phyloP scores from a whole-genome alignment of 2,329 filamentous ascomycete genomes.

The Monilinia polystroma region DNA sequence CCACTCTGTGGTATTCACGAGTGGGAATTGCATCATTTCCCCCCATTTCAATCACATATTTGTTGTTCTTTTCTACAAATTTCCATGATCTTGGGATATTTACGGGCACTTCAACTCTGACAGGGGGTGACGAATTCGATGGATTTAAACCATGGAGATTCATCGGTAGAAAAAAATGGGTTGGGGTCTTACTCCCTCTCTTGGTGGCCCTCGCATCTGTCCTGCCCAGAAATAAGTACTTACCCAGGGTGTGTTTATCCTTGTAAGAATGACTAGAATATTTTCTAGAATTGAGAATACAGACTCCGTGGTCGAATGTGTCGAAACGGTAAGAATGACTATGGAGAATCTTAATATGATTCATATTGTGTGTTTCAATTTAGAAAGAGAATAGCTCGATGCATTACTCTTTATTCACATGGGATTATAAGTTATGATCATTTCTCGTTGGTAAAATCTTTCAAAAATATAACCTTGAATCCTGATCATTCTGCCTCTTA shows the following conservation, averaged over 20 bases:
- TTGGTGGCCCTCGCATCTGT: conserved; percentile 40
- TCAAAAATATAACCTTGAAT: no score
- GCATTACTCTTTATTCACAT: no score
- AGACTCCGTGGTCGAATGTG: conserved; percentile 26
- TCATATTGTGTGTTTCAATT: no score
- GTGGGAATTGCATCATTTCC: no score
- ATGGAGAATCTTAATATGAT: background rate
- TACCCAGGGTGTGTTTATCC: conserved; percentile 31
- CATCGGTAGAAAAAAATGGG: conserved; percentile 44
- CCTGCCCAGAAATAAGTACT: conserved; percentile 41
- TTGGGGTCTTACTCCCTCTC: conserved; percentile 41
- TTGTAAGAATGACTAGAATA: conserved; percentile 35
- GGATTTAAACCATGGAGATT: conserved; percentile 40
- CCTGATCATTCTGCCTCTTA: no score
- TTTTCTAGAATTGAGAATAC: conserved; percentile 37
- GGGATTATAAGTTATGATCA: no score
- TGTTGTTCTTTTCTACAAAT: no score
- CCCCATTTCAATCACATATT: no score
- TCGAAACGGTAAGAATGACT: conserved; percentile 13
- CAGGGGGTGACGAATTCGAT: conserved; percentile 38
- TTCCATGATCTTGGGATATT: no score
- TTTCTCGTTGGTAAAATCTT: no score
- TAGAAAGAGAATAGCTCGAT: no score
- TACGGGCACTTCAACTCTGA: conserved; percentile 20
- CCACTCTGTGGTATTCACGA: no score